Evolutionary conservation across 2,329 filamentous ascomycete genomes (phyloP), one percentile per base, ranked within the genome.

Genomic region (Paraphoma chrysanthemicola): DNA sequence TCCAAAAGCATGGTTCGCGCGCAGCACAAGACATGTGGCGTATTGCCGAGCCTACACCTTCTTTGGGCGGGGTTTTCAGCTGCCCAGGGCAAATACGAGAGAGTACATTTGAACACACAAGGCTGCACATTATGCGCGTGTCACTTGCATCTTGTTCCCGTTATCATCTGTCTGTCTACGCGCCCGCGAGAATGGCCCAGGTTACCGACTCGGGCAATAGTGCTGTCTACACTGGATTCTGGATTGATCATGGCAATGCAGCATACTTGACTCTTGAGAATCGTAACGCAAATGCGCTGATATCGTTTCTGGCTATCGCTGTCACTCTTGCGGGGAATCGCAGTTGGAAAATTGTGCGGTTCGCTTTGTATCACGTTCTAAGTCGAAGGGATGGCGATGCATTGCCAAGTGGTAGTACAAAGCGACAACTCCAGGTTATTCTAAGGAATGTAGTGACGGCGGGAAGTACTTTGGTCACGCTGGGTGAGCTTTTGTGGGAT

Each of bases 301-400:
- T 51, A 3, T 29, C 17, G 4, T 51, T 43, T 28, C 48, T 51
- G n/a, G 48, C 48, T 12, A 23, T 51, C 5, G 36, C 36, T 6
- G 48, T 51, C 12, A 51, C 48, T 8, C 43, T 51, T 28, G 36
- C 48, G 14, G 38, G 48, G 16, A 51, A 51, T 43, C 16, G 48
- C 6, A 51, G 38, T 28, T 51, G 48, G 38, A 51, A 51, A 14
- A 31, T 51, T 29, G 17, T 36, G 4, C 48, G 48, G 10, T 51
- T 51, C 28, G 36, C 17, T 1, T 29, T 51, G 30, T 51, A 51
- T 16, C 46, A 48, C 8, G 28, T 31, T 30, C 44, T 46, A 11
- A 11, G 18, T 38, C 6, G n/a, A 6, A 5, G 14, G 16, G 9
- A n/a, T 6, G 31, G 16, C 5, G 31, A 31, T n/a, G 6, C 44